Conservation (phyloP, 192 early-diverging fungal species). For the Coemansia reversa region DNA sequence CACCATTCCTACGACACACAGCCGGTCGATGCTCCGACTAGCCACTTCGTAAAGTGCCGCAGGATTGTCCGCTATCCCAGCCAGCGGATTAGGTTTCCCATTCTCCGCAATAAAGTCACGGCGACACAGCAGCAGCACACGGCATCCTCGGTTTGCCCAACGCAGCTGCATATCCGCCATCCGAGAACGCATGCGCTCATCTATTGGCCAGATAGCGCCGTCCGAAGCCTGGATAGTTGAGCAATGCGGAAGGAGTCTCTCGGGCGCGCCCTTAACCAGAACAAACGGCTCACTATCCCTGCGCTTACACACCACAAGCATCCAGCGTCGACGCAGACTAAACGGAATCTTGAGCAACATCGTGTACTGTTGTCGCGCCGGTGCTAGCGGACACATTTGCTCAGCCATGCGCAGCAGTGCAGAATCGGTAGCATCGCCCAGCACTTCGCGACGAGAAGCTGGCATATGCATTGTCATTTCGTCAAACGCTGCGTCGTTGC, state of each 20-base stretch:
- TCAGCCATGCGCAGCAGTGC: conserved; percentile 73
- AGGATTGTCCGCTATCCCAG: conserved; percentile 33
- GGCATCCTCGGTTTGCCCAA: conserved; percentile 60
- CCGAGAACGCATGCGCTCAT: conserved; percentile 20
- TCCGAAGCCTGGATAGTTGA: conserved; percentile 38
- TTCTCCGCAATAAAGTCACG: conserved; percentile 21
- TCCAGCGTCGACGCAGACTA: conserved; percentile 74
- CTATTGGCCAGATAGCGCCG: conserved; percentile 47
- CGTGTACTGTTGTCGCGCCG: conserved; percentile 8
- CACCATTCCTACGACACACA: conserved; percentile 72
- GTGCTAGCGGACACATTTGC: conserved; percentile 17
- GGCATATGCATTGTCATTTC: conserved; percentile 49
- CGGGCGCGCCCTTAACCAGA: conserved; percentile 80
- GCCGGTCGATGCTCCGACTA: conserved; percentile 37
- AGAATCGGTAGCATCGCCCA: conserved; percentile 86
- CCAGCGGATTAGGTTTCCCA: conserved; percentile 42
- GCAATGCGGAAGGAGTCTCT: conserved; percentile 63
- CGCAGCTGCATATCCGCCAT: conserved; percentile 48
- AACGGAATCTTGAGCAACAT: conserved; percentile 62
- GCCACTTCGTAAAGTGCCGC: conserved; percentile 26
- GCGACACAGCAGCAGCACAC: conserved; percentile 57
- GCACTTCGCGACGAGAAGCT: conserved; percentile 57
- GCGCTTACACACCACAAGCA: conserved; percentile 43
- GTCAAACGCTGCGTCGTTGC: conserved; percentile 70
- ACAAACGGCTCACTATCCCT: conserved; percentile 36